Evolutionary conservation across 1,284 basidiomycete species (phyloP).

Genomic region (Ustilago cynodontis): DNA sequence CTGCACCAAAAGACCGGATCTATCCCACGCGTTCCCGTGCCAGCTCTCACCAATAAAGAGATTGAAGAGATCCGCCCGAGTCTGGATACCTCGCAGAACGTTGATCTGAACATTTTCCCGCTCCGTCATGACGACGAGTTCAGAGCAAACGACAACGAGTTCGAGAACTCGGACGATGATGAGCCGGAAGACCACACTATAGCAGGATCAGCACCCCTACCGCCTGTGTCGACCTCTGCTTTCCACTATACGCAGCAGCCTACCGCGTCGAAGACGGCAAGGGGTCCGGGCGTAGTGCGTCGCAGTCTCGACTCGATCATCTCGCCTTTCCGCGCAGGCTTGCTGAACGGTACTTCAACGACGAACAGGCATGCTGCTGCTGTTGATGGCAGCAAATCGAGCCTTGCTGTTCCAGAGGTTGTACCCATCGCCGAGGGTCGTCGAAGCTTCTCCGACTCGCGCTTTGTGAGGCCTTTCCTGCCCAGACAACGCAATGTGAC

Average conservation of each 20-base stretch:
- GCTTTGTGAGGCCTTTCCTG: slow-evolving; percentile 40
- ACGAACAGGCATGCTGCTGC: neutral
- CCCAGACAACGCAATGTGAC: slow-evolving; percentile 24
- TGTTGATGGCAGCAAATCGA: neutral
- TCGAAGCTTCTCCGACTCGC: slow-evolving; percentile 48
- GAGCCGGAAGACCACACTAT: slow-evolving; percentile 11
- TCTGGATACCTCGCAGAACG: slow-evolving; percentile 3
- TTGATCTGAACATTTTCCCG: slow-evolving; percentile 36
- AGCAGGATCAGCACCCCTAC: neutral
- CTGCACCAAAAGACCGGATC: neutral
- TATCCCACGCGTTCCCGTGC: slow-evolving; percentile 4
- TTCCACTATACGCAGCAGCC: slow-evolving; percentile 1
- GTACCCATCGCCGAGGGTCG: slow-evolving; percentile 24
- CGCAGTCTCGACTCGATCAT: slow-evolving; percentile 50
- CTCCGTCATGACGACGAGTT: slow-evolving; percentile 46
- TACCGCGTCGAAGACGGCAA: neutral
- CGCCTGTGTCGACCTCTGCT: slow-evolving; percentile 5
- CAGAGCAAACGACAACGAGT: slow-evolving; percentile 28
- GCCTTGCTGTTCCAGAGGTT: slow-evolving; percentile 8
- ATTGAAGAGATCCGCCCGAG: neutral
- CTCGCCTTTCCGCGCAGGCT: slow-evolving; percentile 45
- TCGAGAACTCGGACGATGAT: slow-evolving; percentile 38
- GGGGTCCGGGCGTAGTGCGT: slow-evolving; percentile 35
- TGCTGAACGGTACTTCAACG: slow-evolving; percentile 21
- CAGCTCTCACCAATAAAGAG: neutral